Base-by-base conservation (phyloP, 1,284 basidiomycete species). In the Vanrija pseudolonga region DNA sequence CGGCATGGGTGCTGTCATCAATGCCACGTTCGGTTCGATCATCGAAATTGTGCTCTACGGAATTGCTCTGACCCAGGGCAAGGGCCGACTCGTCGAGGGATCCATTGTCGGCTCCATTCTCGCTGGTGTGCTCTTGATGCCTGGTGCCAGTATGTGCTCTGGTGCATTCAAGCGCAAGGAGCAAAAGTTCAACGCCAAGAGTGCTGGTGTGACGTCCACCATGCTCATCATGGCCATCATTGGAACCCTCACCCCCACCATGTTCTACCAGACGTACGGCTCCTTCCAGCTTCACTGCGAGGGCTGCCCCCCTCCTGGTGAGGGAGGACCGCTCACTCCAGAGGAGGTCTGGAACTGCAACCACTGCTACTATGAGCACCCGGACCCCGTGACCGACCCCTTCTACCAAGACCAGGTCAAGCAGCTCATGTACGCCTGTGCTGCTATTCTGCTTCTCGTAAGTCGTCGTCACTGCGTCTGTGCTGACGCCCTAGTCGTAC, bases 151-250 rank as follows among this genome's bases (percentile, higher is more conserved):
- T 73, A 99, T 99, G 96, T 88, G 89, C 69, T 90, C 89, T n/a
- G 90, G 90, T 12, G 96, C 96, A 0, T 69, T 96, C 51, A 82
- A 85, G 68, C 81, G 88, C 67, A 99, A 99, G 78, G 96, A 98
- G 77, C 90, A 95, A 71, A 89, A 86, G 66, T 99, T 98, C 80
- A 99, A 99, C 71, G 95, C 96, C 12, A 94, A 92, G 78, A 92
- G 89, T 65, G 96, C 96, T 4, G 92, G 96, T 45, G 96, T 99
- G 12, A 99, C 96, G 0, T 96, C 92, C 69, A 97, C 97, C 77
- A 96, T 99, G 91, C 77, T 99, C 66, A 98, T 99, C 78, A 98
- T 98, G 95, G 96, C 96, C 6, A 94, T 98, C 73, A 97, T 99
- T 57, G 96, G 96, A 15, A 92, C 91, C 3, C 80, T 98, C 52